These are phyloP conservation scores for Talaromyces adpressus DNA, from an alignment of 495 filamentous ascomycete species.

Conservation along the genomic window DNA sequence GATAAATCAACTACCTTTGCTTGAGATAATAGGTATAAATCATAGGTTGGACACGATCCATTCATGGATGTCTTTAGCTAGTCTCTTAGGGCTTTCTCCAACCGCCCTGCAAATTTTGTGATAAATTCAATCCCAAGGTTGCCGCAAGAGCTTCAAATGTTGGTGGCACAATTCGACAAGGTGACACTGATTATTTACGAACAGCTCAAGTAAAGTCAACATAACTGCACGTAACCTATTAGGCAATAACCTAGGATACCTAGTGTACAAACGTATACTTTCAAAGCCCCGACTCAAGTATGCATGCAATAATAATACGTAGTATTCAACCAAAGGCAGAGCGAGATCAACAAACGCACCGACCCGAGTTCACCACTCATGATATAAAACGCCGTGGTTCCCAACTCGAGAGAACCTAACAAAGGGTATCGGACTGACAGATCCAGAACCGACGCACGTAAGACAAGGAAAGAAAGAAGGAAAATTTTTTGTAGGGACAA, in stretches of 20 bases:
- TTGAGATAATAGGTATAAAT: too few species aligned
- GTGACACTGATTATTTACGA: too few species aligned
- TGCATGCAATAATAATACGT: background rate
- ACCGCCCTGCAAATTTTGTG: too few species aligned
- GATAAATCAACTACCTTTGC: too few species aligned
- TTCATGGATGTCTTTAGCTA: too few species aligned
- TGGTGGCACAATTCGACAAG: too few species aligned
- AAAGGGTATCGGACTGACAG: too few species aligned
- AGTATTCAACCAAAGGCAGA: background rate
- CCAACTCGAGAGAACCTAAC: background rate
- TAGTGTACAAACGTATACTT: background rate
- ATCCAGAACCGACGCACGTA: background rate
- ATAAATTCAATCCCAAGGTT: too few species aligned
- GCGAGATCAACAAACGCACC: background rate
- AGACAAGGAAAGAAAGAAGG: background rate
- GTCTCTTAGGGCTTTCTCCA: too few species aligned
- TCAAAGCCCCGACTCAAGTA: background rate
- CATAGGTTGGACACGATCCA: too few species aligned
- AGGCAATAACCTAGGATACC: background rate
- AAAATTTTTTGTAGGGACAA: background rate
- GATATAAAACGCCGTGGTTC: background rate
- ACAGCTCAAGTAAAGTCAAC: background rate
- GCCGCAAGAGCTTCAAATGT: too few species aligned
- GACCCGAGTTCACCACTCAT: background rate
- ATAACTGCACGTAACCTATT: background rate